These are phyloP conservation scores for Solanum sejunctum DNA, from an alignment of 257 asterid genomes.

Conservation along the genomic window DNA sequence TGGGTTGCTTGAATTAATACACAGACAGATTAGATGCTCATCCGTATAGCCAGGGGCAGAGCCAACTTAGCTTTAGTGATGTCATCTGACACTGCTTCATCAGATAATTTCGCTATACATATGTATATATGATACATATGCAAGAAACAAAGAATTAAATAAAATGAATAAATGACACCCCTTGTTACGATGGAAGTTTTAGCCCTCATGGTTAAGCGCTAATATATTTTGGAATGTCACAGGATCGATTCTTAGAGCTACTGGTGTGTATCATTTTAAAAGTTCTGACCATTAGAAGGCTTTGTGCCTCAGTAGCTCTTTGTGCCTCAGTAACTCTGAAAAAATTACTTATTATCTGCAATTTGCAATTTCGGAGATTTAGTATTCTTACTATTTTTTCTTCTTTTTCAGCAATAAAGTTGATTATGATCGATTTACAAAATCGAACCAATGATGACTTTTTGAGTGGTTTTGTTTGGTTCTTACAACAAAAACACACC, in stretches of 20 bases:
- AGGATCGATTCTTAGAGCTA: neutral
- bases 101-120: neutral
- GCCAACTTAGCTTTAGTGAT: neutral
- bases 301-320: neutral
- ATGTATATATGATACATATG: too few species aligned
- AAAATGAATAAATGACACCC: neutral
- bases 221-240: too few species aligned
- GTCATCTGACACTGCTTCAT: neutral
- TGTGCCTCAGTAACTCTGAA: neutral
- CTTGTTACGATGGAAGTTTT: neutral
- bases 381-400: too few species aligned
- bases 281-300: neutral
- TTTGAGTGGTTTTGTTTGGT: neutral
- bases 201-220: neutral
- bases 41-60: neutral
- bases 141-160: too few species aligned
- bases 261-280: neutral
- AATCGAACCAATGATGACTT: neutral
- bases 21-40: neutral
- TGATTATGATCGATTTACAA: neutral
- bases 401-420: neutral
- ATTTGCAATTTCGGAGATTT: too few species aligned
- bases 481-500: too few species aligned
- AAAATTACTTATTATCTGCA: too few species aligned
- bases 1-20: neutral